phyloP scores from a whole-genome alignment of 2,329 filamentous ascomycete species.

The Stagonosporopsis chrysanthemi region DNA sequence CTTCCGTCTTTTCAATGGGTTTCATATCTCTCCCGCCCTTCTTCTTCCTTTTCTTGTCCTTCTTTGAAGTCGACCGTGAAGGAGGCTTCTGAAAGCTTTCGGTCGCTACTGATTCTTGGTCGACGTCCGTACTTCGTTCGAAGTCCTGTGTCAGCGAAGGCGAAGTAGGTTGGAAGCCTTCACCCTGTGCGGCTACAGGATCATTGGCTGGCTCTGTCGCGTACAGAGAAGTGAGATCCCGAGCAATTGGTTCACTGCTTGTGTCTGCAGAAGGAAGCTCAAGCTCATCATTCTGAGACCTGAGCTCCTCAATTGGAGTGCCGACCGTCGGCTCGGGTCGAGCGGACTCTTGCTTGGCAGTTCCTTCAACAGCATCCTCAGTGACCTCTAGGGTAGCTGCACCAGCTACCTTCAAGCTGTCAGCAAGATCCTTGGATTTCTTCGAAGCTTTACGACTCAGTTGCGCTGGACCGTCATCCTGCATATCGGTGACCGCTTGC shows the following conservation, averaged over 20 bases:
- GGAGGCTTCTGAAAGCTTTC: slow-evolving; percentile 17
- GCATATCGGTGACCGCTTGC: neutral
- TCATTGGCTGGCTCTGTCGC: neutral
- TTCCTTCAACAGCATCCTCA: slow-evolving; percentile 2
- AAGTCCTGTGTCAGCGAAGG: neutral
- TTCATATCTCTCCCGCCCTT: slow-evolving; percentile 30
- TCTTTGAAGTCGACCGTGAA: slow-evolving; percentile 32
- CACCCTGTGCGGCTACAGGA: neutral
- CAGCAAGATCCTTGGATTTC: slow-evolving; percentile 30
- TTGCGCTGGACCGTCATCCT: slow-evolving; percentile 16
- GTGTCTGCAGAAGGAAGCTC: neutral
- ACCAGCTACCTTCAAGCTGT: neutral
- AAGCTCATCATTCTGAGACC: neutral
- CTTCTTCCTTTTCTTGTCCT: slow-evolving; percentile 38
- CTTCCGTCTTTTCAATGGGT: slow-evolving; percentile 13
- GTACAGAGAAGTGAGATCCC: too few relatives aligned
- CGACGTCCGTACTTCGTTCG: neutral
- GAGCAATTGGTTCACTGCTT: neutral
- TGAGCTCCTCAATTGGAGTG: neutral
- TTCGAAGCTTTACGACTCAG: slow-evolving; percentile 35
- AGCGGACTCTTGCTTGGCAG: neutral
- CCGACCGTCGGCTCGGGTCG: slow-evolving; percentile 1
- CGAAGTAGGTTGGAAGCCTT: neutral
- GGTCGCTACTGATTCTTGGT: slow-evolving; percentile 2
- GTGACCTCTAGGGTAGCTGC: neutral